phyloP scores from a whole-genome alignment of 108 stramenopile genomes.

The Fragilariopsis cylindrus region DNA sequence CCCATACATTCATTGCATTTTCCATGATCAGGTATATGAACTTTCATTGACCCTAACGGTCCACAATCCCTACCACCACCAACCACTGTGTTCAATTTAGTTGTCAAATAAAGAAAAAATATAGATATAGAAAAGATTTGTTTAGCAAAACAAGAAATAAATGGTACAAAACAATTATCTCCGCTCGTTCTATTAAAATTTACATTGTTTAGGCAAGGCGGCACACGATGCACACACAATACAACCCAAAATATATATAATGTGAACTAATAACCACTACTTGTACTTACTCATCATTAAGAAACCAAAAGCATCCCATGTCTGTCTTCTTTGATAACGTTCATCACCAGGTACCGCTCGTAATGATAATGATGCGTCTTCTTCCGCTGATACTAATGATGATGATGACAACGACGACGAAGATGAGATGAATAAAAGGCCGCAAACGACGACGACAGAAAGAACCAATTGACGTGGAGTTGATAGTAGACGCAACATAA shows the following conservation, averaged over 20 bases:
- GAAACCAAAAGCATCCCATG: conserved; percentile 17
- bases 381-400: too few relatives aligned
- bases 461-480: too few relatives aligned
- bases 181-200: background rate
- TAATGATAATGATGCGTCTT: too few relatives aligned
- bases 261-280: too few relatives aligned
- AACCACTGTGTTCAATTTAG: background rate
- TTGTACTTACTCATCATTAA: conserved; percentile 10
- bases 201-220: background rate
- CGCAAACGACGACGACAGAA: too few relatives aligned
- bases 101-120: background rate
- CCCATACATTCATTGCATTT: background rate
- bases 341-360: background rate
- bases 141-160: too few relatives aligned
- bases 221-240: too few relatives aligned
- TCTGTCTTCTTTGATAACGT: background rate
- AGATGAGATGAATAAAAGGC: too few relatives aligned
- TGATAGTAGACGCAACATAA: too few relatives aligned
- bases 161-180: background rate
- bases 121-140: background rate
- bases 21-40: background rate
- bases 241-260: too few relatives aligned
- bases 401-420: too few relatives aligned
- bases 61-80: conserved; percentile 1
- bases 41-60: background rate